These are phyloP conservation scores for Globisporangium middletonii DNA, from an alignment of 352 stramenopile species.

Conservation along the genomic window DNA sequence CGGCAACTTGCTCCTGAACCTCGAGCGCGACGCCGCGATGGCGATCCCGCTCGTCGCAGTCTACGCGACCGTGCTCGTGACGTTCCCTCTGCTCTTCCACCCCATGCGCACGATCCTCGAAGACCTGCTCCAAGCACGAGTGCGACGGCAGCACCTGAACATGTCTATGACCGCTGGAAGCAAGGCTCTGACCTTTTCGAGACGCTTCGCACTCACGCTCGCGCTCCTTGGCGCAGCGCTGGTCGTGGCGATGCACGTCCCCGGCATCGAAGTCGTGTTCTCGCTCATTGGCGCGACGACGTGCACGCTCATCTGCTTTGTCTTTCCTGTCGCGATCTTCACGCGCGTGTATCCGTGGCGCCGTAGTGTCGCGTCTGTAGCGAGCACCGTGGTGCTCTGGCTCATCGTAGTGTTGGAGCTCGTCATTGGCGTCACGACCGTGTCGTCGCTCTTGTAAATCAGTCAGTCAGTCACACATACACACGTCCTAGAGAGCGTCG, in stretches of 20 bases:
- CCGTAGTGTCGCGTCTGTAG: not conserved
- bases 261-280: constrained; percentile 53
- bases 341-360: constrained; percentile 44
- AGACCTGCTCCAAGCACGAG: constrained; percentile 39
- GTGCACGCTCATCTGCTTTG: constrained; percentile 41
- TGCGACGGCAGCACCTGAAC: not conserved
- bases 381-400: not conserved
- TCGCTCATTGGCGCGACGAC: constrained; percentile 40
- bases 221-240: constrained; percentile 53
- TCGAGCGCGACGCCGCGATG: constrained; percentile 70
- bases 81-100: constrained; percentile 72
- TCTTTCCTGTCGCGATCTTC: constrained; percentile 40
- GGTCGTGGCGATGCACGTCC: constrained; percentile 45
- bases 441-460: not conserved
- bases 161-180: constrained; percentile 5
- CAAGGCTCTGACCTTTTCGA: constrained; percentile 31
- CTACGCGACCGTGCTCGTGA: constrained; percentile 65
- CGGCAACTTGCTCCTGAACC: constrained; percentile 77
- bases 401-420: constrained; percentile 1
- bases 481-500: too few relatives aligned
- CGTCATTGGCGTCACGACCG: not conserved
- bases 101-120: constrained; percentile 57
- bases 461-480: not conserved
- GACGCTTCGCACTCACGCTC: constrained; percentile 39
- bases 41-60: constrained; percentile 57